phyloP scores from a whole-genome alignment of 2,329 filamentous ascomycete genomes.

The Pseudogymnoascus sp. region DNA sequence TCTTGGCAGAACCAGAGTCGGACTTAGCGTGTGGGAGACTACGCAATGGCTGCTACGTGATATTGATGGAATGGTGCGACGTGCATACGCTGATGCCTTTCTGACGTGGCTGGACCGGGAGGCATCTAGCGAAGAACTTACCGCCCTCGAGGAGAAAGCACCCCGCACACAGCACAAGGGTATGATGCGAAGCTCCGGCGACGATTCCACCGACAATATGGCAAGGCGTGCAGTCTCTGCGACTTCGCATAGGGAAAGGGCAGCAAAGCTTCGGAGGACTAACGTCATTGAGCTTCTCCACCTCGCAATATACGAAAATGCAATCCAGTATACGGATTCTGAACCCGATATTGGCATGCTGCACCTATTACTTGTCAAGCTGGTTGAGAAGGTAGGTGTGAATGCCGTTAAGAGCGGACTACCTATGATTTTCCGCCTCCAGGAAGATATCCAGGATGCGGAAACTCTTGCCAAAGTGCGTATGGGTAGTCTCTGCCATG shows the following conservation, averaged over 20 bases:
- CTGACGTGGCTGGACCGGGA: slow-evolving; percentile 80
- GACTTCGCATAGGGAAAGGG: slow-evolving; percentile 41
- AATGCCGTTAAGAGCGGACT: slow-evolving; percentile 72
- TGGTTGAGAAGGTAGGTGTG: slow-evolving; percentile 71
- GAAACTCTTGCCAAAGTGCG: slow-evolving; percentile 65
- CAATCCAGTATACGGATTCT: slow-evolving; percentile 61
- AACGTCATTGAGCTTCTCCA: slow-evolving; percentile 75
- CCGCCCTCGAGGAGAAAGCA: slow-evolving; percentile 45
- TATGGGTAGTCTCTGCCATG: slow-evolving; percentile 76
- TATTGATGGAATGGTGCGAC: slow-evolving; percentile 66
- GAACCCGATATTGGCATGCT: slow-evolving; percentile 70
- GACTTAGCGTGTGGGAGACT: slow-evolving; percentile 86
- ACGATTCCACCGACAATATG: slow-evolving; percentile 23
- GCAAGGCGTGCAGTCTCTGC: slow-evolving; percentile 58
- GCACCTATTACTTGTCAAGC: slow-evolving; percentile 65
- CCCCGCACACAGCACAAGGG: slow-evolving; percentile 28
- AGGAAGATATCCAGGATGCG: slow-evolving; percentile 69
- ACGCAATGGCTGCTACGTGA: slow-evolving; percentile 89
- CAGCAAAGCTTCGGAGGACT: slow-evolving; percentile 16
- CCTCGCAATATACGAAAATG: slow-evolving; percentile 82
- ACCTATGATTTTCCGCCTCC: slow-evolving; percentile 81
- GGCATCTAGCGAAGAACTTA: slow-evolving; percentile 58
- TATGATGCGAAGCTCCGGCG: slow-evolving; percentile 15
- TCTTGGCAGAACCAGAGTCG: slow-evolving; percentile 65
- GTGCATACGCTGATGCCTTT: slow-evolving; percentile 77